These are phyloP conservation scores for Epipyxis sp. DNA, from an alignment of 108 stramenopile species.

Conservation along the genomic window DNA sequence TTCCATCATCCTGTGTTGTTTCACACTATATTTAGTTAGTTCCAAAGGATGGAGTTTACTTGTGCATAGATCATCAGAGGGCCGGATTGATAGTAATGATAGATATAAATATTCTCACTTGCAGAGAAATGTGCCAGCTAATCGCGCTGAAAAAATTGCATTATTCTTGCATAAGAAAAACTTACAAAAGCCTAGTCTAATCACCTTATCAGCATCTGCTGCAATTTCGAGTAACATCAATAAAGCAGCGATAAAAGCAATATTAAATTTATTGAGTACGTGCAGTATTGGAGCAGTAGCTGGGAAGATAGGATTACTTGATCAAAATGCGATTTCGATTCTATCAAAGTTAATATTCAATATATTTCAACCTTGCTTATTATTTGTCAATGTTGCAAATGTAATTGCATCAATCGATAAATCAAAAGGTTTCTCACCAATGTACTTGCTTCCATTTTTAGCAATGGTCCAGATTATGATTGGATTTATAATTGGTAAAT, in stretches of 20 bases:
- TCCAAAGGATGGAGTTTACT: too few relatives aligned
- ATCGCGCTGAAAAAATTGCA: too few relatives aligned
- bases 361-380: constrained; percentile 52
- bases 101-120: too few relatives aligned
- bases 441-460: constrained; percentile 43
- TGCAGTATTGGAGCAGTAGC: constrained; percentile 11
- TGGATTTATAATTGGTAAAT: constrained; percentile 37
- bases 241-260: constrained; percentile 4
- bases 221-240: too few relatives aligned
- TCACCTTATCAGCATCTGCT: too few relatives aligned
- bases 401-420: constrained; percentile 36
- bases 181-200: too few relatives aligned
- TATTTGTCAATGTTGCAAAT: constrained; percentile 50
- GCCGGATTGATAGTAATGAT: too few relatives aligned
- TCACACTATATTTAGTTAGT: too few relatives aligned
- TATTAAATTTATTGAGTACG: neutral
- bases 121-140: too few relatives aligned
- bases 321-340: constrained; percentile 41
- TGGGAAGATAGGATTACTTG: neutral
- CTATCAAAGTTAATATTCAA: constrained; percentile 50
- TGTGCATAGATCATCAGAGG: too few relatives aligned
- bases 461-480: constrained; percentile 42
- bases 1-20: too few relatives aligned
- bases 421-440: neutral
- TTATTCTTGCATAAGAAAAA: too few relatives aligned